phyloP scores from a whole-genome alignment of 2,329 filamentous ascomycete species.

The Phialophora chinensis region DNA sequence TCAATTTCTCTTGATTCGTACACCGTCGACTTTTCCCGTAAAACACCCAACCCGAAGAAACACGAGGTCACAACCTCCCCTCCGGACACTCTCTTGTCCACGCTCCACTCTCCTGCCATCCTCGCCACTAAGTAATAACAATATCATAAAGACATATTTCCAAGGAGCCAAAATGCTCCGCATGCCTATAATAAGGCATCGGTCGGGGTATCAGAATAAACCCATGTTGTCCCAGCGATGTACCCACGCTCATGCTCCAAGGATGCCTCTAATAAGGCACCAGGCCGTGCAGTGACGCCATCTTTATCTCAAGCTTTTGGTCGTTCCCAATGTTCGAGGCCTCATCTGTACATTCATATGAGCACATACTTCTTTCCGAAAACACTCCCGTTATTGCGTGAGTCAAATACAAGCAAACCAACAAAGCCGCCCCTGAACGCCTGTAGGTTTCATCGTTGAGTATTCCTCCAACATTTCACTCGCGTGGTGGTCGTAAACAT shows the following conservation, averaged over 20 bases:
- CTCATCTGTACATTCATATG: conserved; percentile 34
- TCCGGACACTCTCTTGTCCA: conserved; percentile 1
- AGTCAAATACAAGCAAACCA: conserved; percentile 6
- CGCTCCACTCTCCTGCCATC: neutral
- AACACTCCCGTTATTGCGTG: conserved; percentile 1
- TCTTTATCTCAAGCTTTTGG: conserved; percentile 27
- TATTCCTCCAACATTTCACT: conserved; percentile 12
- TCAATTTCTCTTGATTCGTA: neutral
- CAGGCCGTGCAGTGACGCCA: conserved; percentile 30
- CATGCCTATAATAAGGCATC: conserved; percentile 35
- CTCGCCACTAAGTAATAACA: conserved; percentile 26
- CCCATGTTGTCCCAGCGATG: conserved; percentile 19
- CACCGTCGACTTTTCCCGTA: neutral
- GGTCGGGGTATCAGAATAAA: conserved; percentile 37
- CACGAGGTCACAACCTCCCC: neutral
- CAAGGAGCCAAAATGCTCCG: conserved; percentile 36
- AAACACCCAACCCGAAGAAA: neutral
- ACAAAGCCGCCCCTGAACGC: conserved; percentile 19
- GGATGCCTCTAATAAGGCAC: conserved; percentile 34
- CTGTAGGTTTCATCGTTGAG: conserved; percentile 16
- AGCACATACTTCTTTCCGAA: conserved; percentile 24
- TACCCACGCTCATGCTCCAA: conserved; percentile 27
- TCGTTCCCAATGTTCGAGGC: conserved; percentile 19
- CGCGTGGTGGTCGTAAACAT: conserved; percentile 31
- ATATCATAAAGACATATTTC: conserved; percentile 34